Base-by-base conservation (phyloP, 257 asterid species). In the Ophiorrhiza pumila region DNA sequence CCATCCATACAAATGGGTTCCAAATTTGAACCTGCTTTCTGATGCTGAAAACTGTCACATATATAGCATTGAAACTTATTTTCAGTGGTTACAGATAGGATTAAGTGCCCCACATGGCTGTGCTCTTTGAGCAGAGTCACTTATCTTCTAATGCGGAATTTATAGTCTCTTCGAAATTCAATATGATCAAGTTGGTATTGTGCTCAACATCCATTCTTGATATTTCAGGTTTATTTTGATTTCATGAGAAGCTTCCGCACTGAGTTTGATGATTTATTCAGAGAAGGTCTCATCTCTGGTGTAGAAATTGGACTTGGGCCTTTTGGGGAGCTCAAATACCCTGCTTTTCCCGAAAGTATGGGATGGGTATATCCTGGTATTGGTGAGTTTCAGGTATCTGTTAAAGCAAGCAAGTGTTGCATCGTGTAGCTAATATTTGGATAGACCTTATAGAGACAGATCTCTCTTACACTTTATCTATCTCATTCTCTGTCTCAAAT, bases 281-380 rank as follows among this genome's bases (percentile, higher is more conserved):
- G 76, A 34, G 87, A 86, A 73, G 89, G 87, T 84, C 76, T 87
- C 72, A 83, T 90, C 77, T 81, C 89, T 81, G 93, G 89, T 61
- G 79, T 90, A 52, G 93, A 87, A 83, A 81, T 90, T 80, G 96
- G 96, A 76, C 76, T 87, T 68, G 96, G 96, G 76, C 81, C 89
- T 76, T 86, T 84, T 60, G 96, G 96, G 71, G 96, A 90, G 84
- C 83, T 90, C 71, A 86, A 83, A 74, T 90, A 88, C 82, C 96
- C 96, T 69, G 86, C 96, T 23, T 88, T 86, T 82, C 75, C 94
- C 13, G 96, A 83, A 80, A 82, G 89, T 75, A 85, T 86, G 89
- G 96, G 96, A 55, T 90, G 96, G 96, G 83, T 82, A 79, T 90
- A 86, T 83, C 96, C 96, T 76, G 96, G 96, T 68, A 87, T 87